These are phyloP conservation scores for Funneliformis geosporum DNA, from an alignment of 192 early-diverging fungal species.

Conservation along the genomic window DNA sequence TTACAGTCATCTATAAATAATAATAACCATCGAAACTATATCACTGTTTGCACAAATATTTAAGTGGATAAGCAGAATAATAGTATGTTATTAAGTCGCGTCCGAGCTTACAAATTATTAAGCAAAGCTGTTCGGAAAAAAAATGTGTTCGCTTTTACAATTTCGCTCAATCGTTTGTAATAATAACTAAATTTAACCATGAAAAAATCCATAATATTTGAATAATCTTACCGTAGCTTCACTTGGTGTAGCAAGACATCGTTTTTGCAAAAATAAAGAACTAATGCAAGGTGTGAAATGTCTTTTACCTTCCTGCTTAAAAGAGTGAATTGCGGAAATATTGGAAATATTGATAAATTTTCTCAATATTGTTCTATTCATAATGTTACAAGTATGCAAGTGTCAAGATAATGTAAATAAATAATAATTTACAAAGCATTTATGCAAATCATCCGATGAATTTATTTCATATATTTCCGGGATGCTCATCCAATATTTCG, in stretches of 20 bases:
- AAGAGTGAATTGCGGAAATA: not conserved
- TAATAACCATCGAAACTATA: not conserved
- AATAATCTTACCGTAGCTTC: not conserved
- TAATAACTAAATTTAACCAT: not conserved
- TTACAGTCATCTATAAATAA: conserved; percentile 82
- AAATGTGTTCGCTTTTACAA: not conserved
- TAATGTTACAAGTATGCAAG: not conserved
- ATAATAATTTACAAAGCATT: no score
- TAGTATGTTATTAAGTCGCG: not conserved
- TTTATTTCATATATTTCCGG: no score
- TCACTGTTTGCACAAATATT: not conserved
- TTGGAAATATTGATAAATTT: not conserved
- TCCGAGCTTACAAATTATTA: not conserved
- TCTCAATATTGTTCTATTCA: not conserved
- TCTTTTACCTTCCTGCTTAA: not conserved
- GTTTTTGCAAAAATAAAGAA: conserved; percentile 28
- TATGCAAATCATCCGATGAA: no score
- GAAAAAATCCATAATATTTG: not conserved
- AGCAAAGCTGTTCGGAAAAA: not conserved
- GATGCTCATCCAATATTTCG: no score
- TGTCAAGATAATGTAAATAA: no score
- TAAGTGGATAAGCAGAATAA: not conserved
- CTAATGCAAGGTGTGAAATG: not conserved
- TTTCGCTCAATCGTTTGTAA: not conserved
- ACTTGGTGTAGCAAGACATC: not conserved